Evolutionary conservation across 2,329 filamentous ascomycete species (phyloP), one percentile per base, ranked within the genome.

Genomic region (Aspergillus japonicus): DNA sequence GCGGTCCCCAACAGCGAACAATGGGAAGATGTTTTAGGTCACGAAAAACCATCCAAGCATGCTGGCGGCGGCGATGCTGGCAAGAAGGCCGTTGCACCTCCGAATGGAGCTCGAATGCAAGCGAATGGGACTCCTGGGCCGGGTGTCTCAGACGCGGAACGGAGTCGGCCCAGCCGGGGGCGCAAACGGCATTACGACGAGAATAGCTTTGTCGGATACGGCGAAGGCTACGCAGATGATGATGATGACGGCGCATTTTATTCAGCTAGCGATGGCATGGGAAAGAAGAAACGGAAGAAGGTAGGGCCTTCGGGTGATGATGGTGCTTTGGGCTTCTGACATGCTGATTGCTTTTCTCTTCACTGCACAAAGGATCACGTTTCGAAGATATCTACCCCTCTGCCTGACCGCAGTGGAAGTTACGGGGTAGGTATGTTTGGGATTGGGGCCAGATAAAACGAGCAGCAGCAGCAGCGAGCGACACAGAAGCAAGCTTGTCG

Each of bases 141-240:
- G 16, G 39, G 39, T 10, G 56, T 47, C 14, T 47, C 69, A 5
- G 79, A 79, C 54, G 54, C 66, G 24, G 76, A 77, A 21, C 69
- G 74, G 19, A 51, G 64, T 47, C 72, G 81, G 47, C 75, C 80
- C 12, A 79, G 75, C 62, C 79, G 80, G 23, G 75, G 77, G 50
- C 78, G 78, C 44, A 82, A 82, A 69, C 78, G 81, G 66, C 73
- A 80, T 65, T 82, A 82, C 64, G 78, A 80, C 64, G 80, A 82
- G 50, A 77, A 78, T 62, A 82, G 79, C 65, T 82, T 81, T 68
- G 78, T 79, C 56, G 80, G 80, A 1, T 82, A 82, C 62, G 80
- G 78, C 55, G 79, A 81, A 73, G 80, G 80, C 21, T 82, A 75
- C 66, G 76, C 77, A 24, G 80, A 82, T 68, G 78, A 80, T 58